These are phyloP conservation scores for Alternaria dauci DNA, from an alignment of 2,329 filamentous ascomycete genomes.

Conservation along the genomic window DNA sequence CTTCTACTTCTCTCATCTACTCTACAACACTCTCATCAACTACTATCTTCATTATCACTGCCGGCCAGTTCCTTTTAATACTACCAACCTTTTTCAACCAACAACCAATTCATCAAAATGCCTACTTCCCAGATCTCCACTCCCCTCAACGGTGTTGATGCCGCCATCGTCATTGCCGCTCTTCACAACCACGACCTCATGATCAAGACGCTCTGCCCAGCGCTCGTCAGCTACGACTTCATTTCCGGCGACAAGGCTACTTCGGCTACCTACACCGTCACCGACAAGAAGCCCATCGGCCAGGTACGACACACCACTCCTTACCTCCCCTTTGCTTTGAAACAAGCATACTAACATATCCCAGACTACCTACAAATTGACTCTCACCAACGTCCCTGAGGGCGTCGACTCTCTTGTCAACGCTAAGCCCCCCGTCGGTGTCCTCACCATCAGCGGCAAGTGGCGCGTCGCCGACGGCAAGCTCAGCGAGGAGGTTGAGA, in stretches of 20 bases:
- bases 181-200: slow-evolving; percentile 53
- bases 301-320: slow-evolving; percentile 30
- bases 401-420: slow-evolving; percentile 52
- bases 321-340: not conserved
- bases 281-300: slow-evolving; percentile 53
- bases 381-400: slow-evolving; percentile 47
- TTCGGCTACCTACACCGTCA: slow-evolving; percentile 47
- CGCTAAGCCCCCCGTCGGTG: slow-evolving; percentile 51
- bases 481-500: slow-evolving; percentile 51
- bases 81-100: not conserved
- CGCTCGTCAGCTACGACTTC: slow-evolving; percentile 46
- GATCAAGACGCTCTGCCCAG: slow-evolving; percentile 51
- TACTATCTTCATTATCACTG: not conserved
- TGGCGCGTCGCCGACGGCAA: slow-evolving; percentile 47
- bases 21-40: not conserved
- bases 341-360: not conserved
- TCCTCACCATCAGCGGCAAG: slow-evolving; percentile 50
- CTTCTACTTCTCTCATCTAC: slow-evolving; percentile 12
- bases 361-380: slow-evolving; percentile 53
- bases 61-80: slow-evolving; percentile 6
- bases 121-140: slow-evolving; percentile 51
- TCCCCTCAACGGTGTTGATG: slow-evolving; percentile 37
- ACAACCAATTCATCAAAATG: slow-evolving; percentile 33
- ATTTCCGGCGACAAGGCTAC: slow-evolving; percentile 42
- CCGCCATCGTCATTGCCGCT: slow-evolving; percentile 41